Conservation (phyloP, 306 rosid species). For the Astragalus membranaceus region DNA sequence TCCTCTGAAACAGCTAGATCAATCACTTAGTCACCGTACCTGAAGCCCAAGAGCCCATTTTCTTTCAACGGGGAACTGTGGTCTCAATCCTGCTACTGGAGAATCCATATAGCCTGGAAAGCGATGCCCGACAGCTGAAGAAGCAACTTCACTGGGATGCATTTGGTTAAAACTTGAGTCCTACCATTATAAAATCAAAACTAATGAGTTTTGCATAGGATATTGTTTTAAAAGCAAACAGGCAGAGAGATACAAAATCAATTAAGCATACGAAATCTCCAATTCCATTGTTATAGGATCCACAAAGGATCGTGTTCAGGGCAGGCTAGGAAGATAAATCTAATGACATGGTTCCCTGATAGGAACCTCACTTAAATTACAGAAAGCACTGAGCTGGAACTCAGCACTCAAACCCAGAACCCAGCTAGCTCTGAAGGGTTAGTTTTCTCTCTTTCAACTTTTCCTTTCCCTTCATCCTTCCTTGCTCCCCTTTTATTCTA, state of each 20-base stretch:
- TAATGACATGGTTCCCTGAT: background rate
- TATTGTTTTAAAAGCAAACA: background rate
- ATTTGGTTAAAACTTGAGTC: conserved; percentile 54
- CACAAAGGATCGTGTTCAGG: conserved; percentile 9
- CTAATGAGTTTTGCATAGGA: conserved; percentile 10
- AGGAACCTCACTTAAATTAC: conserved; percentile 3
- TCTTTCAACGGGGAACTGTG: conserved; percentile 67
- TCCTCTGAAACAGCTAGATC: conserved; percentile 6
- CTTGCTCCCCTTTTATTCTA: background rate
- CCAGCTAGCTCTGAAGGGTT: background rate
- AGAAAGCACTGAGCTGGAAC: background rate
- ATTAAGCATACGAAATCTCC: background rate
- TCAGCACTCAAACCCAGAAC: background rate
- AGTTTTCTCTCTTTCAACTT: background rate
- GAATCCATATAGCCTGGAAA: conserved; percentile 59
- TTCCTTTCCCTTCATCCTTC: background rate
- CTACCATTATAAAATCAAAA: conserved; percentile 34
- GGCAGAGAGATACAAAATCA: conserved; percentile 2
- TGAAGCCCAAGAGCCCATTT: conserved; percentile 99
- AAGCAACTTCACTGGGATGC: conserved; percentile 47
- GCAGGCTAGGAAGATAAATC: conserved; percentile 15
- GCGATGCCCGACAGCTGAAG: conserved; percentile 67
- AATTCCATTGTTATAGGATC: background rate
- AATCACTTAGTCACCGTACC: conserved; percentile 34
- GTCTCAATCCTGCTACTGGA: conserved; percentile 56